phyloP scores from a whole-genome alignment of 1,284 basidiomycete species.

The Inonotus hispidus region DNA sequence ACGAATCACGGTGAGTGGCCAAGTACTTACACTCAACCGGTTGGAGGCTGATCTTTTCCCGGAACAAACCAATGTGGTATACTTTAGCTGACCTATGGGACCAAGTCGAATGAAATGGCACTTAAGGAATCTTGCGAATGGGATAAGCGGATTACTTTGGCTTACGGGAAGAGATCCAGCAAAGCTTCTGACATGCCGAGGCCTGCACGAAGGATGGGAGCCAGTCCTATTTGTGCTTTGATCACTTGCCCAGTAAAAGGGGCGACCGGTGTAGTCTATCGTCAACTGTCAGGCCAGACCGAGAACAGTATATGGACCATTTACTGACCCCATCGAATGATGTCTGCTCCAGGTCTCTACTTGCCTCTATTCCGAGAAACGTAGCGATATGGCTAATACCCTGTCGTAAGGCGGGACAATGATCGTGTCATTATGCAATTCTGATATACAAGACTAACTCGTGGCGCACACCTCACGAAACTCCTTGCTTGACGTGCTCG shows the following conservation, averaged over 20 bases:
- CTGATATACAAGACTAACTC: neutral
- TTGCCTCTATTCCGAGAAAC: slow-evolving; percentile 73
- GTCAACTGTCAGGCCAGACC: slow-evolving; percentile 24
- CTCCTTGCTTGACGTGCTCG: slow-evolving; percentile 60
- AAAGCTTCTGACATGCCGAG: slow-evolving; percentile 91
- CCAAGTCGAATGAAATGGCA: neutral
- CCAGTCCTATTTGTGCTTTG: slow-evolving; percentile 76
- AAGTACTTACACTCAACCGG: slow-evolving; percentile 79
- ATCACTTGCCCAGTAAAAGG: slow-evolving; percentile 61
- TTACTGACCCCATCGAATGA: slow-evolving; percentile 55
- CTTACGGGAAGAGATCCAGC: slow-evolving; percentile 75
- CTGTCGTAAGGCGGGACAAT: slow-evolving; percentile 29
- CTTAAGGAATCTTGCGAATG: neutral
- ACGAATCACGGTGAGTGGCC: neutral
- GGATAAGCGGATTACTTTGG: slow-evolving; percentile 16
- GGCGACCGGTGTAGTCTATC: slow-evolving; percentile 56
- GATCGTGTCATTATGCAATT: slow-evolving; percentile 3
- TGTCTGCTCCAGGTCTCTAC: slow-evolving; percentile 54
- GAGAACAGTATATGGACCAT: neutral
- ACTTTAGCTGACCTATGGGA: slow-evolving; percentile 68
- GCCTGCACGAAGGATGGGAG: slow-evolving; percentile 90
- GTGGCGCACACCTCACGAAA: slow-evolving; percentile 62
- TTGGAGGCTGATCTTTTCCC: slow-evolving; percentile 86
- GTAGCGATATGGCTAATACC: slow-evolving; percentile 68
- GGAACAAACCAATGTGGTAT: slow-evolving; percentile 86